Percentiles rank a stretch among this genome's conserved stretches.
phyloP scores from a whole-genome alignment of 805 yeast species.

The Suhomyces sp. region DNA sequence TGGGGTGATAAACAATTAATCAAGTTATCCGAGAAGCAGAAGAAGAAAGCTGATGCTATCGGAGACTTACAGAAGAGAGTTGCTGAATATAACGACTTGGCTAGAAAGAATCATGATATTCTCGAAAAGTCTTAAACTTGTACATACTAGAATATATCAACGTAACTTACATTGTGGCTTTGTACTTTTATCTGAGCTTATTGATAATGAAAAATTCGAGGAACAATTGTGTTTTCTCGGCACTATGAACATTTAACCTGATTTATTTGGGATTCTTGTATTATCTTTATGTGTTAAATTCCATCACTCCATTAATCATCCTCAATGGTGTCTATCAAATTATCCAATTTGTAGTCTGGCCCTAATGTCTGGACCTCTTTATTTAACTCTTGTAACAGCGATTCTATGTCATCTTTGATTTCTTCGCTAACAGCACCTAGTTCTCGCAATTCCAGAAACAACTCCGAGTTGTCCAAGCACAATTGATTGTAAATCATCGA shows the following conservation, averaged over 20 bases:
- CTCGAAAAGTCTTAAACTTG: conserved; percentile 9
- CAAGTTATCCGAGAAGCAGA: conserved; percentile 36
- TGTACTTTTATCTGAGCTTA: too few species aligned
- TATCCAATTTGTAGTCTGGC: conserved; percentile 16
- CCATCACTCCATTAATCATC: too few species aligned
- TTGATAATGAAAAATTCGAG: too few species aligned
- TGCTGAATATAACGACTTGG: conserved; percentile 36
- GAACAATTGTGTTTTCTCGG: too few species aligned
- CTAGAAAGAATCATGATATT: conserved; percentile 33
- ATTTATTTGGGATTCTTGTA: too few species aligned
- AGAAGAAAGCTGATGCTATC: conserved; percentile 23
- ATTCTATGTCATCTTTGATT: conserved; percentile 20
- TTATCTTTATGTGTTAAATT: too few species aligned
- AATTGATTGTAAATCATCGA: conserved; percentile 37
- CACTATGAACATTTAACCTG: too few species aligned
- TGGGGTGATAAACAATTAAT: conserved; percentile 74
- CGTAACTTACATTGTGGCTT: too few species aligned
- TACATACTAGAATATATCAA: conserved; percentile 5
- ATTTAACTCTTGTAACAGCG: conserved; percentile 21
- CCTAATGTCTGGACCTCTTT: conserved; percentile 16
- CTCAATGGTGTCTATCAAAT: conserved; percentile 15
- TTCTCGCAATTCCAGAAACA: conserved; percentile 21
- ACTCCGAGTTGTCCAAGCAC: conserved; percentile 32
- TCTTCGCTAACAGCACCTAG: conserved; percentile 21
- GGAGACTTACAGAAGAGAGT: conserved; percentile 41